Conservation (phyloP, 805 yeast species). For the Candida railenensis region DNA sequence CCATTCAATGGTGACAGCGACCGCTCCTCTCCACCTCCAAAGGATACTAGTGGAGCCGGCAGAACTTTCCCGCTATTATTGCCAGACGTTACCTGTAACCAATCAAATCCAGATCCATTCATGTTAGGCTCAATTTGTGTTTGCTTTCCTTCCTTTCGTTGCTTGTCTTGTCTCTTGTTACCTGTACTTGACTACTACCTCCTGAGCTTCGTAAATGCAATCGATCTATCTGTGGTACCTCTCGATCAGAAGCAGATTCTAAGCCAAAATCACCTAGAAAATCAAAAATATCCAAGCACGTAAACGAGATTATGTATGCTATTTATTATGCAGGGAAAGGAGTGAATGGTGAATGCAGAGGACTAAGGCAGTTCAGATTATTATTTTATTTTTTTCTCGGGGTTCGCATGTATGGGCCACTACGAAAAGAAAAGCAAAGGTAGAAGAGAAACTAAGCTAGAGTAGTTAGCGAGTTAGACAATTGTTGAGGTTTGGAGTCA, state of each 20-base stretch:
- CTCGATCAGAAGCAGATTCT: too few relatives aligned
- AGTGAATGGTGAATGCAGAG: neutral
- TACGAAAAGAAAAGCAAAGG: too few relatives aligned
- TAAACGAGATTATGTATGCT: neutral
- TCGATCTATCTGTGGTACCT: too few relatives aligned
- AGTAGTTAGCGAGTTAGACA: too few relatives aligned
- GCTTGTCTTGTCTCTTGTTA: neutral
- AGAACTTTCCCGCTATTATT: slow-evolving; percentile 10
- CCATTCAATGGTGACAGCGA: neutral
- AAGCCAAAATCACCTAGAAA: neutral
- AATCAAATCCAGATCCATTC: slow-evolving; percentile 47
- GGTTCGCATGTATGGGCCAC: too few relatives aligned
- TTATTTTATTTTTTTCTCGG: too few relatives aligned
- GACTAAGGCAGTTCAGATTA: too few relatives aligned
- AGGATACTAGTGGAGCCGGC: slow-evolving; percentile 55
- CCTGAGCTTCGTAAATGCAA: too few relatives aligned
- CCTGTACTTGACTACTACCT: neutral
- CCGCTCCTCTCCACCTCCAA: slow-evolving; percentile 28
- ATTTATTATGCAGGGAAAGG: neutral
- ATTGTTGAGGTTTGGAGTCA: too few relatives aligned
- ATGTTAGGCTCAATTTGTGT: slow-evolving; percentile 9
- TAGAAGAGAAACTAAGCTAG: too few relatives aligned
- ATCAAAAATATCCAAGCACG: neutral
- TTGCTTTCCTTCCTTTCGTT: neutral
- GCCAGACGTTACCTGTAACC: slow-evolving; percentile 42